Base-by-base conservation (phyloP, 352 stramenopile species). In the Globisporangium iwayamae region DNA sequence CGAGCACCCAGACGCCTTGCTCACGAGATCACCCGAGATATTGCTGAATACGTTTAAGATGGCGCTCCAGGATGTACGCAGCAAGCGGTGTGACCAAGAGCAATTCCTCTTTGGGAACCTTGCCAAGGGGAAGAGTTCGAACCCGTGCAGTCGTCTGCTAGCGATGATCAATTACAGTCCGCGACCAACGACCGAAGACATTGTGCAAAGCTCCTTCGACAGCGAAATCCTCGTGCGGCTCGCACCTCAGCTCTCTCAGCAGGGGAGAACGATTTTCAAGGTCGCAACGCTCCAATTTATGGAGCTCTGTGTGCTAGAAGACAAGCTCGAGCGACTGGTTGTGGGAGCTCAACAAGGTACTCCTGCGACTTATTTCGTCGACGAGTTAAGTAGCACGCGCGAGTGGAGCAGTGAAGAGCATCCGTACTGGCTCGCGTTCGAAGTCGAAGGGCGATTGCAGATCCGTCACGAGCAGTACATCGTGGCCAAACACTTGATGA, bases 381-480 rank as follows among this genome's bases (percentile, higher is more conserved):
- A 84, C 20, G 89, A 96, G 25, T 65, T 95, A 3, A n/a, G 61
- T 9, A 78, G 71, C 62, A 60, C 48, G 0, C 74, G 72, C 18
- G 28, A 70, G 28, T 97, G 87, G 87, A 52, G 81, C 32, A 73
- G 71, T 11, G 45, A 3, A 0, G 72, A 86, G 4, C 77, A 89
- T 62, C 87, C 87, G 2, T 87, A 81, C 59, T 97, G 90, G 88
- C 70, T 96, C 52, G 84, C 89, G 22, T 96, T 97, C 69, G 90
- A 97, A 68, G 78, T 90, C 1, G 89, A 96, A 74, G 79, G 81
- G 5, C 38, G 68, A 18, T 57, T 97, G 18, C 83, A 93, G 63
- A 97, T 96, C 30, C 78, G 86, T 0, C 81, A 77, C n/a, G 83
- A 93, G 41, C 87, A 97, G 62, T 93, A 79, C 57, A 69, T 87